phyloP scores from a whole-genome alignment of 2,329 filamentous ascomycete genomes.

The Macrophomina phaseolina region DNA sequence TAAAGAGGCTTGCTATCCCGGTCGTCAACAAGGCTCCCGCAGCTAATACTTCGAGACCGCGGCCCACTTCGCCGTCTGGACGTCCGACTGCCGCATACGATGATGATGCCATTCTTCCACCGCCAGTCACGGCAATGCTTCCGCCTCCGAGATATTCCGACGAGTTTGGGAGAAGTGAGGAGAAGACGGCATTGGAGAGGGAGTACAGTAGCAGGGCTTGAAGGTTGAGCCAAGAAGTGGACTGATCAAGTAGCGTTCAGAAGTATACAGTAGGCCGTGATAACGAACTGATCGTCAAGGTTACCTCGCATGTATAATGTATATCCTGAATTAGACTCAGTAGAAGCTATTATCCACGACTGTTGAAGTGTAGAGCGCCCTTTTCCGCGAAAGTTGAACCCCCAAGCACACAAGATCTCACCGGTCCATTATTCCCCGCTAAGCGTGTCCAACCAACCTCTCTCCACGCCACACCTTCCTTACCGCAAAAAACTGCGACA shows the following conservation, averaged over 20 bases:
- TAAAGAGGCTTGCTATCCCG: neutral
- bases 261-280: no score
- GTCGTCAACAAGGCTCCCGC: neutral
- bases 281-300: no score
- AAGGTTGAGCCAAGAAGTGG: neutral
- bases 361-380: no score
- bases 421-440: no score
- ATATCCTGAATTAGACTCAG: no score
- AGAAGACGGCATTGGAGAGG: neutral
- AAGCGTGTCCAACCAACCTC: no score
- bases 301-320: no score
- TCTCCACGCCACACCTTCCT: no score
- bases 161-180: neutral
- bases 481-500: no score
- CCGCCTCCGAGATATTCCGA: constrained; percentile 2
- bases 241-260: neutral
- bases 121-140: neutral
- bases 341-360: no score
- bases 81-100: neutral
- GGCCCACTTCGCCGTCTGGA: neutral
- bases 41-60: neutral
- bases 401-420: no score
- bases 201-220: neutral
- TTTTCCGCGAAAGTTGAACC: no score
- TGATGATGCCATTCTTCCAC: neutral